Percentiles rank a stretch among this genome's conserved stretches.
Conservation (phyloP, 257 asterid species). For the Ilex aquifolium region DNA sequence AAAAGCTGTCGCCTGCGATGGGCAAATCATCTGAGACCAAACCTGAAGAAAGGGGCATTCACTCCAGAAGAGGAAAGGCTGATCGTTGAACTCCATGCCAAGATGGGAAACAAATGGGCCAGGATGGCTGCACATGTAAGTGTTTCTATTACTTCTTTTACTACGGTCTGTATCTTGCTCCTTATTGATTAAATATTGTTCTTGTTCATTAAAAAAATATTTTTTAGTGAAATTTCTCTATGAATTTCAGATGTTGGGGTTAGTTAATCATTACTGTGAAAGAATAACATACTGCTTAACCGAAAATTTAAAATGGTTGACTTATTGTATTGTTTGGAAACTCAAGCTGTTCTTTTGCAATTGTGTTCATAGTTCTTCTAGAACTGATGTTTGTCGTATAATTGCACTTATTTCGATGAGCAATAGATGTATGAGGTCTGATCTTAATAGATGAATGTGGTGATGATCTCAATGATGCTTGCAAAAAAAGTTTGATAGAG, state of each 20-base stretch:
- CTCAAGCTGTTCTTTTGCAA: too few species aligned
- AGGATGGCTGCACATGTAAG: constrained; percentile 75
- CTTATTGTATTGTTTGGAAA: too few species aligned
- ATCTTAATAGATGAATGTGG: too few species aligned
- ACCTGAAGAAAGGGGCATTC: constrained; percentile 63
- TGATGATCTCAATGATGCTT: too few species aligned
- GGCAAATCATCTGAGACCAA: constrained; percentile 75
- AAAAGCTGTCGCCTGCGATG: constrained; percentile 66
- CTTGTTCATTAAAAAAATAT: constrained; percentile 3
- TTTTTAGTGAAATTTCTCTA: constrained; percentile 1
- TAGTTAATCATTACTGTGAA: too few species aligned
- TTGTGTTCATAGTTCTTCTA: too few species aligned
- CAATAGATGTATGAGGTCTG: too few species aligned
- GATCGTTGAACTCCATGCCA: constrained; percentile 61
- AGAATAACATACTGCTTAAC: too few species aligned
- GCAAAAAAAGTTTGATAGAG: too few species aligned
- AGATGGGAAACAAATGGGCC: constrained; percentile 77
- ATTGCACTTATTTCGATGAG: too few species aligned
- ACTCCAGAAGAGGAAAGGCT: constrained; percentile 54
- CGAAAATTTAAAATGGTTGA: too few species aligned
- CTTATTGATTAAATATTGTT: not conserved
- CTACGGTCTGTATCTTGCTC: constrained; percentile 12
- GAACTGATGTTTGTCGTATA: too few species aligned
- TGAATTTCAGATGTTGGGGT: not conserved
- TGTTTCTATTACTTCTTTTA: constrained; percentile 5